Conservation (phyloP, 164 flowering plant genomes). For the Nymphaea thermarum region DNA sequence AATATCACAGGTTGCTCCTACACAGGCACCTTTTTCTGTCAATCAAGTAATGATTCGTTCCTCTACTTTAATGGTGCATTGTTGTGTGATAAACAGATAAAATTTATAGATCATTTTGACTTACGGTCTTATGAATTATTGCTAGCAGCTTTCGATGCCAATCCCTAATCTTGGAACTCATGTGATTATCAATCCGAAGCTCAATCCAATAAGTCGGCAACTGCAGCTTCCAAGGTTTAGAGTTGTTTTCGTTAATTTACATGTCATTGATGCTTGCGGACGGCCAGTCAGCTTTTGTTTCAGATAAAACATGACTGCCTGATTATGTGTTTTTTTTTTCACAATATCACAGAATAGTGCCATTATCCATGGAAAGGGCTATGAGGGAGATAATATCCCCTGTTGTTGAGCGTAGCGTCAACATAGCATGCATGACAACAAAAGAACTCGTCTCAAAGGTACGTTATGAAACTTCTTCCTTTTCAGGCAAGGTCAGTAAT, state of each 20-base stretch:
- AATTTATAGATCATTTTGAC: background rate
- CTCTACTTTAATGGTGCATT: background rate
- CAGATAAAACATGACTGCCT: background rate
- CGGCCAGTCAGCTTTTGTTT: slow-evolving; percentile 1
- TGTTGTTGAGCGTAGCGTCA: slow-evolving; percentile 86
- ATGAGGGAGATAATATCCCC: slow-evolving; percentile 71
- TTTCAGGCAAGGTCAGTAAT: background rate
- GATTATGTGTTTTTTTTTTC: background rate
- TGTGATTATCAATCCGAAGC: slow-evolving; percentile 69
- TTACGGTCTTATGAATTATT: background rate
- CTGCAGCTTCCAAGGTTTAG: slow-evolving; percentile 78
- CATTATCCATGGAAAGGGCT: slow-evolving; percentile 86
- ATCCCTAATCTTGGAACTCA: slow-evolving; percentile 71
- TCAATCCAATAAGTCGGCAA: slow-evolving; percentile 53
- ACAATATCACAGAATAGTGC: slow-evolving; percentile 57
- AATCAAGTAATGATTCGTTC: slow-evolving; percentile 35
- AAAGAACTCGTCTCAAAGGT: slow-evolving; percentile 95
- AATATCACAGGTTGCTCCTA: slow-evolving; percentile 42
- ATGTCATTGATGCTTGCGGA: background rate
- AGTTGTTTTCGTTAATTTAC: slow-evolving; percentile 4
- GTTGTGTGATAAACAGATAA: too few relatives aligned
- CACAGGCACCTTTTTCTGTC: slow-evolving; percentile 51
- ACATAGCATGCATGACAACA: slow-evolving; percentile 86
- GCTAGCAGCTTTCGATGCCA: slow-evolving; percentile 50
- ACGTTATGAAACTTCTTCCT: background rate